These are phyloP conservation scores for Nigrograna mackinnonii DNA, from an alignment of 2,329 filamentous ascomycete genomes.

Conservation along the genomic window DNA sequence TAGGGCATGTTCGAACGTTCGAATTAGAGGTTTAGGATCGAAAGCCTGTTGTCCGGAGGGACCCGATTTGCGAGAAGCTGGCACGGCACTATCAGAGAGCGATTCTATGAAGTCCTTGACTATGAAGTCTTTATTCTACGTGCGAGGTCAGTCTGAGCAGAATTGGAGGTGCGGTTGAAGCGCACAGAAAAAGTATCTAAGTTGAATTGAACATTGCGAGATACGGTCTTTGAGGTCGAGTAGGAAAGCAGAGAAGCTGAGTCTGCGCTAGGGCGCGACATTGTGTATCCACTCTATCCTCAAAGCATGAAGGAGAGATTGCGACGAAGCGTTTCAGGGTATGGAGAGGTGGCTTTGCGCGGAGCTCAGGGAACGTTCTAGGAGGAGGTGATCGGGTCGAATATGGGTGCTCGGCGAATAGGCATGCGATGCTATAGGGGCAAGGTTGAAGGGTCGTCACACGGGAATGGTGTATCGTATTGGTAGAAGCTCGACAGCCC, in stretches of 20 bases:
- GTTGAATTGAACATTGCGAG: slow-evolving; percentile 77
- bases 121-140: slow-evolving; percentile 75
- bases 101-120: slow-evolving; percentile 97
- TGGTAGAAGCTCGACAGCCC: too few species aligned
- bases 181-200: slow-evolving; percentile 70
- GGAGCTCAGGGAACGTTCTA: too few species aligned
- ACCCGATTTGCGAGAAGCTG: slow-evolving; percentile 78
- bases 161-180: neutral
- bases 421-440: too few species aligned
- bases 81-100: slow-evolving; percentile 81
- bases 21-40: slow-evolving; percentile 94
- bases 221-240: slow-evolving; percentile 42
- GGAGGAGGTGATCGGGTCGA: too few species aligned
- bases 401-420: too few species aligned
- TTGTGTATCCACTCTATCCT: slow-evolving; percentile 19
- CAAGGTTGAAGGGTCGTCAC: too few species aligned
- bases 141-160: neutral
- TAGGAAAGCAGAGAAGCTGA: slow-evolving; percentile 46
- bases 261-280: slow-evolving; percentile 43
- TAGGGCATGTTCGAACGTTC: slow-evolving; percentile 82
- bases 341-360: too few species aligned
- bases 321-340: too few species aligned
- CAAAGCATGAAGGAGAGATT: slow-evolving; percentile 18
- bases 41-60: slow-evolving; percentile 60
- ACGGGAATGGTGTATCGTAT: too few species aligned